These are phyloP conservation scores for Solanum etuberosum DNA, from an alignment of 257 asterid genomes.

Conservation along the genomic window DNA sequence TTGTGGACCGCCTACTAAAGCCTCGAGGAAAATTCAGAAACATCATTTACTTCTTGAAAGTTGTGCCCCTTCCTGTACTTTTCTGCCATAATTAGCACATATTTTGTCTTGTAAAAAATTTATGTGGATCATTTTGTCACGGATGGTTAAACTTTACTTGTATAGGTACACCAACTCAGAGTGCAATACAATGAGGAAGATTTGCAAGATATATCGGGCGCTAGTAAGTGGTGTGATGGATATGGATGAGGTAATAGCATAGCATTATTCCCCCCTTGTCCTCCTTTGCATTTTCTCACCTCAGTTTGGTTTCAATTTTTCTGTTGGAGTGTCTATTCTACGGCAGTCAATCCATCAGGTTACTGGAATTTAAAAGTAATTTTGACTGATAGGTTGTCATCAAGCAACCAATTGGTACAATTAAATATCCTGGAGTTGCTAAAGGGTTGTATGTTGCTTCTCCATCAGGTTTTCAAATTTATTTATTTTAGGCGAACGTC, in stretches of 20 bases:
- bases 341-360: not conserved
- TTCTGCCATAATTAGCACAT: not conserved
- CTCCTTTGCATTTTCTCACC: not conserved
- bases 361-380: not conserved
- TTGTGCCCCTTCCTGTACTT: not conserved
- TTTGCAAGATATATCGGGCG: slow-evolving; percentile 76
- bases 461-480: slow-evolving; percentile 50
- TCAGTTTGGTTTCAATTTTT: not conserved
- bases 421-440: slow-evolving; percentile 88
- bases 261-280: not conserved
- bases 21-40: not conserved
- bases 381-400: slow-evolving; percentile 43
- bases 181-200: slow-evolving; percentile 40
- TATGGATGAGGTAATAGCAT: slow-evolving; percentile 52
- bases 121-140: not conserved
- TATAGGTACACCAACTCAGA: slow-evolving; percentile 32
- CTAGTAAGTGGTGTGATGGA: slow-evolving; percentile 58
- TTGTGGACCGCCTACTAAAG: not conserved
- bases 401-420: slow-evolving; percentile 86
- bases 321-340: not conserved
- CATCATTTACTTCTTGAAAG: not conserved
- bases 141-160: not conserved
- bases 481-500: not conserved
- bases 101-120: not conserved
- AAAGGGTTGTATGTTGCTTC: slow-evolving; percentile 93